phyloP scores from a whole-genome alignment of 371 early-diverging fungal genomes.

The Quaeritorhiza haematococci region DNA sequence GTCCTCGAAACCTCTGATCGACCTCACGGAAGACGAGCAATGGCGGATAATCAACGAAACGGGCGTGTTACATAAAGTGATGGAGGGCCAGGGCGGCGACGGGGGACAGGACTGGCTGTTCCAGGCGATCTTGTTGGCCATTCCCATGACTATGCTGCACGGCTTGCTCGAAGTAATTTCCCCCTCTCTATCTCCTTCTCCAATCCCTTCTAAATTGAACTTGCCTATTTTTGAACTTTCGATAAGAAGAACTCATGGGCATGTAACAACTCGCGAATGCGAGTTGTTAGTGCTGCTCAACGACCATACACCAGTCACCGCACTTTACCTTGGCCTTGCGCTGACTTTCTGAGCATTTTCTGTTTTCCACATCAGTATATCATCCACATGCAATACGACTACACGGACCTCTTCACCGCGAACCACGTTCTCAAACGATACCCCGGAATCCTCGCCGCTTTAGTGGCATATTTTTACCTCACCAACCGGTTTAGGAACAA shows the following conservation, averaged over 20 bases:
- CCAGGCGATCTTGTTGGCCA: constrained; percentile 20
- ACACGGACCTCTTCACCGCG: constrained; percentile 12
- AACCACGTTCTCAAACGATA: constrained; percentile 10
- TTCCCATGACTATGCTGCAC: constrained; percentile 29
- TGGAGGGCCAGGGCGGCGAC: not conserved
- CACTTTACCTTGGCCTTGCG: too few relatives aligned
- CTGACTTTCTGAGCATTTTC: too few relatives aligned
- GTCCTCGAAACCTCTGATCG: constrained; percentile 8
- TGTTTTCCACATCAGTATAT: too few relatives aligned
- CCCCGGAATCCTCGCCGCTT: constrained; percentile 15
- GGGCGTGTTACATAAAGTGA: constrained; percentile 30
- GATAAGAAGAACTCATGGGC: too few relatives aligned
- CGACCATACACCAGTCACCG: too few relatives aligned
- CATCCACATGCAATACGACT: constrained; percentile 32
- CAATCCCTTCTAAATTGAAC: too few relatives aligned
- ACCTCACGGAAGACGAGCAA: constrained; percentile 29
- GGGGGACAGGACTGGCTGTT: constrained; percentile 4
- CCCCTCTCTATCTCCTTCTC: too few relatives aligned
- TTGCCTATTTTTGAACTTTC: too few relatives aligned
- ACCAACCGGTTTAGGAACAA: constrained; percentile 12
- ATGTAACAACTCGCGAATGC: too few relatives aligned
- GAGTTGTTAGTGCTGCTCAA: too few relatives aligned
- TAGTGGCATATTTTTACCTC: constrained; percentile 19
- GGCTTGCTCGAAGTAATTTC: constrained; percentile 19
- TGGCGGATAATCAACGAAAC: constrained; percentile 32